Base-by-base conservation (phyloP, 768 basidiomycete genomes). In the Serendipita sp. region DNA sequence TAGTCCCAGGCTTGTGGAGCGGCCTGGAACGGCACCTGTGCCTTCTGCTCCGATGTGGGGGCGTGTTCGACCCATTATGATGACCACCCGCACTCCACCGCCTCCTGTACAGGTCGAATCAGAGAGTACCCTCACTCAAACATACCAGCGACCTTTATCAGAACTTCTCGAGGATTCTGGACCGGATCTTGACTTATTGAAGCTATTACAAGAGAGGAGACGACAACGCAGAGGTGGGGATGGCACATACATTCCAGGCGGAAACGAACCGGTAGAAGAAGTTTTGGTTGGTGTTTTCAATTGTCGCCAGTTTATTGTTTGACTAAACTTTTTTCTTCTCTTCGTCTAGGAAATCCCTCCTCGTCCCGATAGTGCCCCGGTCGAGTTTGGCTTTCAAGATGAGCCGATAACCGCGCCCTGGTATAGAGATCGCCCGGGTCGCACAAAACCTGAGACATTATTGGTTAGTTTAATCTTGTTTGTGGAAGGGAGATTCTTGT, bases 81-180 rank as follows among this genome's bases (percentile, higher is more conserved):
- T 13, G 5, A 41, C 38, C 13, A 41, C 38, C 1, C 38, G 38
- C 38, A 41, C 38, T 7, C 38, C 38, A 13, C 38, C 38, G 13
- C 38, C 38, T 41, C 38, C 38, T 2, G 38, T 41, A 7, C 38
- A 13, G 34, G 51, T 54, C 7, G 51, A 28, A 15, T 71, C 70
- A 34, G 74, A 72, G 32, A 68, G 38, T 41, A 7, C 38, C 13
- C 38, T 2, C 5, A 41, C 38, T 41, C 70, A 13, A 66, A 65
- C 46, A 66, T 69, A 18, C 69, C 76, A 38, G 64, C 62, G n/a
- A 24, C 62, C 54, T 2, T 70, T 68, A 2, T 60, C 63, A 3
- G 28, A 24, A 0, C 1, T 63, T 32, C 24, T 44, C 4, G n/a
- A 28, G 15, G 18, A 65, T 7, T 60, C 34, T 32, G 67, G 54